Evolutionary conservation across 1,284 basidiomycete species (phyloP), one percentile per base, ranked within the genome.

Genomic region (Sporisorium iseilematis-ciliati): DNA sequence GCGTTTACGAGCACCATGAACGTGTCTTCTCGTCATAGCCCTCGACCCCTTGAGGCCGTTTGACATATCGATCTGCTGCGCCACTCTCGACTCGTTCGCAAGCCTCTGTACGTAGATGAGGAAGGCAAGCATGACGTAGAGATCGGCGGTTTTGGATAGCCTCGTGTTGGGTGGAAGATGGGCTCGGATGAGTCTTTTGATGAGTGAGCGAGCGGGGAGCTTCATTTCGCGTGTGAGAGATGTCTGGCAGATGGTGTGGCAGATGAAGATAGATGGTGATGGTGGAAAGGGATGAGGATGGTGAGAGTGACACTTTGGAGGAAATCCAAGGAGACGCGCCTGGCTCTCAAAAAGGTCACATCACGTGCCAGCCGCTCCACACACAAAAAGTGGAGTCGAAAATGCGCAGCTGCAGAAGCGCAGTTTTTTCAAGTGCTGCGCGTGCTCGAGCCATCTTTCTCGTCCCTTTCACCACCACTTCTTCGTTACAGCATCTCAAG

Each of bases 71-170:
- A 67, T 57, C 60, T 77, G 75, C 20, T 68, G 71, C 14, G 72
- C 64, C 14, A 76, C 31, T 12, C 62, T 49, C 3, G 74, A 67
- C 43, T 76, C 74, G 58, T 68, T 71, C n/a, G 74, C 74, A 16
- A 76, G 74, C 4, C 65, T 45, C 42, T 76, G 68, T 42, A 72
- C 11, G 49, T 76, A 67, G 51, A 76, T 67, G 31, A 76, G 58
- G 38, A 76, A 71, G 20, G 74, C 68, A 21, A 76, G 74, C 65
- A 67, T 55, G 12, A 76, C 54, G 58, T 76, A 76, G 31, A 76
- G 68, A 26, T 76, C 74, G 33, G 69, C 65, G 20, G 65, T 63
- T 25, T 76, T 76, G 26, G 68, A 71, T 29, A 76, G 74, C 38
- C 74, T 49, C 33, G 56, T 61, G 58, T 67, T 68, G 42, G 68